phyloP scores from a whole-genome alignment of 805 yeast genomes.

The Pichia paraexigua region DNA sequence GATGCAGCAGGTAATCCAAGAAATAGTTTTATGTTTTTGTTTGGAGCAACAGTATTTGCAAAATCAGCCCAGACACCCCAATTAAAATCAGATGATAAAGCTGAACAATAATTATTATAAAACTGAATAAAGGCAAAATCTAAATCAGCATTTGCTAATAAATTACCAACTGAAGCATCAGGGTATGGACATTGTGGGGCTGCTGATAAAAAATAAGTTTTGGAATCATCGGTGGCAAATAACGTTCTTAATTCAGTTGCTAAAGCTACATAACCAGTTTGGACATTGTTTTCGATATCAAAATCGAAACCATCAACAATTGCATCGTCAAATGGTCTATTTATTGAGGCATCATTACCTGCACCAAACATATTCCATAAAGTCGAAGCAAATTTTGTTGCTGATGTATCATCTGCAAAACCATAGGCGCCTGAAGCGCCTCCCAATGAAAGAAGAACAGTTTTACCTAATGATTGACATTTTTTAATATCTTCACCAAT shows the following conservation, averaged over 20 bases:
- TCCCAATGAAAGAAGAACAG: slow-evolving; percentile 68
- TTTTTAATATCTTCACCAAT: slow-evolving; percentile 57
- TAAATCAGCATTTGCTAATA: slow-evolving; percentile 44
- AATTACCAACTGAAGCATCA: slow-evolving; percentile 46
- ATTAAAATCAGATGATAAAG: slow-evolving; percentile 42
- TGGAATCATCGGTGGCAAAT: slow-evolving; percentile 35
- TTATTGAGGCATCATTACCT: slow-evolving; percentile 34
- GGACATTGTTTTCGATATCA: slow-evolving; percentile 56
- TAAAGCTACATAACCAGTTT: slow-evolving; percentile 60
- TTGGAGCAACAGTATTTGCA: slow-evolving; percentile 54
- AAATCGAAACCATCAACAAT: slow-evolving; percentile 79
- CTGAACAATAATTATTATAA: slow-evolving; percentile 75
- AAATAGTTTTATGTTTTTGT: slow-evolving; percentile 58
- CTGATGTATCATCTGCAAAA: slow-evolving; percentile 43
- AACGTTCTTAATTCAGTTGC: slow-evolving; percentile 40
- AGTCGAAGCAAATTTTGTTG: slow-evolving; percentile 49
- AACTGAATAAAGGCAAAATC: slow-evolving; percentile 85
- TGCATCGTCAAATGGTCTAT: slow-evolving; percentile 60
- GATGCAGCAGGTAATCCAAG: slow-evolving; percentile 63
- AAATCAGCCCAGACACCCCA: slow-evolving; percentile 64
- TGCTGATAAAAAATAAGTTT: slow-evolving; percentile 68
- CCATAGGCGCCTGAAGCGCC: slow-evolving; percentile 61
- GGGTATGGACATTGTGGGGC: slow-evolving; percentile 93
- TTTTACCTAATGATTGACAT: slow-evolving; percentile 76
- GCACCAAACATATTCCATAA: slow-evolving; percentile 59